A percentile compares a stretch with the other conserved stretches of the same genome.
These are phyloP conservation scores for Paraphaeosphaeria sporulosa DNA, from an alignment of 2,329 filamentous ascomycete species.

Conservation along the genomic window DNA sequence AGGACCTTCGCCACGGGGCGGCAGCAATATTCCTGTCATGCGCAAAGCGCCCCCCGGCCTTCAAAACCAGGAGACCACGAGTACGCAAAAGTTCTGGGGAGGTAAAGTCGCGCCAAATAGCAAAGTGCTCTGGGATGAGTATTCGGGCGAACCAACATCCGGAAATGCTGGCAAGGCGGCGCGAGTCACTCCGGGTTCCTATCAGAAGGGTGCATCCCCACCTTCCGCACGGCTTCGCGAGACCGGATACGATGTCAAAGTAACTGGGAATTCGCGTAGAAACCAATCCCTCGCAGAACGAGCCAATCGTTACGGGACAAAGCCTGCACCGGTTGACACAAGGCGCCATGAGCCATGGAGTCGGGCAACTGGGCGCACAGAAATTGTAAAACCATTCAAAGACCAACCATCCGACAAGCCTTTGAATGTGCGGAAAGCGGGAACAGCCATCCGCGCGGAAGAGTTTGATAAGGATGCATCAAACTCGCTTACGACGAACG, in stretches of 20 bases:
- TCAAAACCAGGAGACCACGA: constrained; percentile 26
- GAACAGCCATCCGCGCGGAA: constrained; percentile 26
- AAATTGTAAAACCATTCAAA: constrained; percentile 69
- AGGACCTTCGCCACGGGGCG: constrained; percentile 16
- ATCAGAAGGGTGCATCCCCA: constrained; percentile 28
- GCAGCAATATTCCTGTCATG: constrained; percentile 44
- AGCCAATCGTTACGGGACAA: constrained; percentile 34
- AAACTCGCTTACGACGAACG: constrained; percentile 35
- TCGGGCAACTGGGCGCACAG: constrained; percentile 73
- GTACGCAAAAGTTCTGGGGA: constrained; percentile 46
- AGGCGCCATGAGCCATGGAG: constrained; percentile 66
- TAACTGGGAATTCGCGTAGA: constrained; percentile 33
- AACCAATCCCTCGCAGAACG: constrained; percentile 42
- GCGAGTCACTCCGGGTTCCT: constrained; percentile 62
- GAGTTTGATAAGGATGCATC: constrained; percentile 27
- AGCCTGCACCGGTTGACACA: constrained; percentile 52
- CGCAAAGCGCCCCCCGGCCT: constrained; percentile 39
- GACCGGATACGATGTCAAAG: constrained; percentile 46
- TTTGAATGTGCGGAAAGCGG: constrained; percentile 57
- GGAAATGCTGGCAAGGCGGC: constrained; percentile 60
- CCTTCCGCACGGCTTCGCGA: constrained; percentile 20
- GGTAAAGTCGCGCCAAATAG: constrained; percentile 45
- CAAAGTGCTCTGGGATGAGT: constrained; percentile 66
- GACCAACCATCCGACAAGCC: constrained; percentile 66
- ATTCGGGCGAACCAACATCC: constrained; percentile 71